Evolutionary conservation across 805 yeast genomes (phyloP).

Genomic region (Hanseniaspora hatyaiensis): DNA sequence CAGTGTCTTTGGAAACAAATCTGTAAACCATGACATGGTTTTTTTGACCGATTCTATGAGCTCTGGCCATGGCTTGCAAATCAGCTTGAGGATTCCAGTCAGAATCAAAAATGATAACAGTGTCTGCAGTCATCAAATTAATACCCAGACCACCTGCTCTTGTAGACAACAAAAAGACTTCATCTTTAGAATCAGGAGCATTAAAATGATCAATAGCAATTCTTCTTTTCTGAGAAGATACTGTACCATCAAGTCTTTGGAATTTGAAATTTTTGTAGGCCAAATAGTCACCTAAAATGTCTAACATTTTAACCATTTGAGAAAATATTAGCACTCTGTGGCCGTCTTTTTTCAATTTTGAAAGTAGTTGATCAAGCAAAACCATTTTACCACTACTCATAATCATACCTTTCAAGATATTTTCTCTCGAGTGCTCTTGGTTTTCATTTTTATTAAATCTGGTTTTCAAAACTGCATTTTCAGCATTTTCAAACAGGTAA

Average conservation of each 20-base stretch:
- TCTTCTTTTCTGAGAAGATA: conserved; percentile 86
- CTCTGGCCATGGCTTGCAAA: conserved; percentile 98
- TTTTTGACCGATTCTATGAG: conserved; percentile 98
- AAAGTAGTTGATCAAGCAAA: conserved; percentile 73
- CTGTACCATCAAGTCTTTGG: conserved; percentile 93
- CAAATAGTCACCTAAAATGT: conserved; percentile 85
- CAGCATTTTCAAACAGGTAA: conserved; percentile 85
- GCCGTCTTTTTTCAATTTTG: conserved; percentile 79
- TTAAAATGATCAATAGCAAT: conserved; percentile 93
- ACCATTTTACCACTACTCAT: conserved; percentile 99
- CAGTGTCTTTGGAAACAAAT: conserved; percentile 95
- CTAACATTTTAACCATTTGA: conserved; percentile 95
- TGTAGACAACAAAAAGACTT: conserved; percentile 78
- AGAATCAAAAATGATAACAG: conserved; percentile 93
- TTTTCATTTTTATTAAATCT: conserved; percentile 40
- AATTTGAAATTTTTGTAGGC: conserved; percentile 75
- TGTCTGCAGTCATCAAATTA: conserved; percentile 97
- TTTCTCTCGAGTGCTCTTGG: conserved; percentile 54
- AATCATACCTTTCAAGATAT: conserved; percentile 73
- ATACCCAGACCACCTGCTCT: conserved; percentile 99
- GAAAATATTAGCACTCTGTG: conserved; percentile 90
- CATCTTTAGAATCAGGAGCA: conserved; percentile 84
- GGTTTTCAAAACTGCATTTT: conserved; percentile 54
- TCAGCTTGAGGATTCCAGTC: conserved; percentile 99
- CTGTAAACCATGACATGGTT: conserved; percentile 95